These are phyloP conservation scores for Mucor velutinosus DNA, from an alignment of 371 early-diverging fungal species.

Conservation along the genomic window DNA sequence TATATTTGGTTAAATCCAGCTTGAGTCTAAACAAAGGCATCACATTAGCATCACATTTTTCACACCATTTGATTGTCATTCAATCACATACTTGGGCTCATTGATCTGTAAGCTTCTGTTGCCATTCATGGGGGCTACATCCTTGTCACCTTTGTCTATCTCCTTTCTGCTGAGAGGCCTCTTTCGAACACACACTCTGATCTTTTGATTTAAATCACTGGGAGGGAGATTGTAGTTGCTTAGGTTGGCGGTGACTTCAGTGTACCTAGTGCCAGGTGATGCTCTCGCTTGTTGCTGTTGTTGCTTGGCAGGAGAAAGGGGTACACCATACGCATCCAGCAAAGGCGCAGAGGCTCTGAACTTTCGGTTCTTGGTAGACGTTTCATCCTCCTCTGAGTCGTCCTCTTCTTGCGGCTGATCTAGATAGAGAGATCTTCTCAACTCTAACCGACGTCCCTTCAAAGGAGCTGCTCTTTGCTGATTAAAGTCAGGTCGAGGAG, in stretches of 20 bases:
- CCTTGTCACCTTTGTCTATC: constrained; percentile 69
- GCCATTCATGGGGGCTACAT: constrained; percentile 72
- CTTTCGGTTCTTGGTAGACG: constrained; percentile 36
- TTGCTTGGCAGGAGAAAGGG: constrained; percentile 17
- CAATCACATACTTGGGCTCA: constrained; percentile 77
- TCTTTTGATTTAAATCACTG: constrained; percentile 66
- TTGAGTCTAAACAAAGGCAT: constrained; percentile 62
- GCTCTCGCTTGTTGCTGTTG: constrained; percentile 13
- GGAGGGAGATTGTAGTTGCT: constrained; percentile 11
- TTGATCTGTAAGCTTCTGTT: constrained; percentile 72
- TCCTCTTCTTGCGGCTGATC: constrained; percentile 10
- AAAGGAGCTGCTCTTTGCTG: not conserved
- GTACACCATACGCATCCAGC: constrained; percentile 51
- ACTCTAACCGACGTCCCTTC: constrained; percentile 15
- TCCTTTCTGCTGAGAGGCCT: constrained; percentile 88
- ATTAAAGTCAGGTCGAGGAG: constrained; percentile 26
- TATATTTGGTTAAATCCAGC: constrained; percentile 92
- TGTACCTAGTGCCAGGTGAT: not conserved
- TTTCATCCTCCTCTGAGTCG: constrained; percentile 29
- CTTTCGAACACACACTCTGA: constrained; percentile 94
- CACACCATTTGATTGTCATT: not conserved
- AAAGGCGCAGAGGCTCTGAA: constrained; percentile 37
- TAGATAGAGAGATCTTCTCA: constrained; percentile 20
- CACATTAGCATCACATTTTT: not conserved
- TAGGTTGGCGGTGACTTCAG: not conserved